Base-by-base conservation (phyloP, 1,284 basidiomycete genomes). In the Mycosarcoma maydis region DNA sequence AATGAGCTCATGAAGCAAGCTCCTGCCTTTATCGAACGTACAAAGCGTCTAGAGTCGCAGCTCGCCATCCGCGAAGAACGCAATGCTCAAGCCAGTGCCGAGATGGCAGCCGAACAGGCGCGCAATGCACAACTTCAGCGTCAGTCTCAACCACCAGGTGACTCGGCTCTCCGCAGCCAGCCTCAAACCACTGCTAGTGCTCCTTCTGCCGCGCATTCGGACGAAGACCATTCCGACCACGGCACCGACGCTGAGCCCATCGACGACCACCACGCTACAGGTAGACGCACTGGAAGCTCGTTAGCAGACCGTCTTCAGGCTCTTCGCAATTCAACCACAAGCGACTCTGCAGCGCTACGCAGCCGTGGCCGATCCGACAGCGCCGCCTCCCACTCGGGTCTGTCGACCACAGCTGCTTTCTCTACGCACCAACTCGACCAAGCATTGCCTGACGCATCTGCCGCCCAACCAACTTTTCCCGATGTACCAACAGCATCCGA, bases 1-100 rank as follows among this genome's bases (percentile, higher is more conserved):
- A 76, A 77, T 41, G 78, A 80, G 49, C 60, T 79, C 27, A 80
- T 77, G 75, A 69, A 69, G 51, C 74, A 75, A 30, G 69, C 74
- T 4, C 76, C 77, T 8, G 67, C 72, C 16, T 77, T 80, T 36
- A 75, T 80, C 44, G 53, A 72, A 2, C 53, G 79, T 8, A 72
- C 77, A 20, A 72, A 76, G 41, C 48, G 75, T 2, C 56, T 80
- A 11, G 79, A 80, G 53, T 59, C 65, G 8, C 72, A 77, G 39
- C 65, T 80, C 7, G 52, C 58, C 23, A 51, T 61, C 33, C 52
- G 77, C 3, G 78, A 78, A 24, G 76, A 79, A 45, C 41, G 49
- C n/a, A 73, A 69, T 44, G 65, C 70, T 2, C 48, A 62, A 23
- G 56, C 58, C 11, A 52, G 51, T 10, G 48, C 46, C 16, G 42